These are phyloP conservation scores for Lentinus polychrous DNA, from an alignment of 1,284 basidiomycete genomes.

Conservation along the genomic window DNA sequence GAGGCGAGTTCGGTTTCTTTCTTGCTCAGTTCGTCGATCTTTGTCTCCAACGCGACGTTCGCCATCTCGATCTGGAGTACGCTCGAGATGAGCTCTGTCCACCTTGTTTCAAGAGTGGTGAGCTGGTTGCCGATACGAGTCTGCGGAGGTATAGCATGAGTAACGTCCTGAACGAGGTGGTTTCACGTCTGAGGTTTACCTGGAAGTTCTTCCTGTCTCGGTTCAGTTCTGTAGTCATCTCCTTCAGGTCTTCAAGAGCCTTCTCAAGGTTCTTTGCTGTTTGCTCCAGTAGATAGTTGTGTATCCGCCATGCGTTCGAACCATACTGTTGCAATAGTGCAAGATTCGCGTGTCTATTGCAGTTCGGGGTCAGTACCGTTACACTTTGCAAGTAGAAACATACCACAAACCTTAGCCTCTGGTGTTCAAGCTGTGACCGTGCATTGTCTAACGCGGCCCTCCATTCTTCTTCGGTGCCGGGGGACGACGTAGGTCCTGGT, in stretches of 20 bases:
- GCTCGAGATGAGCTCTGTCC: slow-evolving; percentile 85
- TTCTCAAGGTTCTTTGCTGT: slow-evolving; percentile 71
- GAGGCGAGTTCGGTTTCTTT: slow-evolving; percentile 53
- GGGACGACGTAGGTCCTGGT: slow-evolving; percentile 58
- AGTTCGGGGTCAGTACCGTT: slow-evolving; percentile 4
- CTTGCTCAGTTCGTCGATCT: slow-evolving; percentile 53
- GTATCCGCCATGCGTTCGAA: slow-evolving; percentile 84
- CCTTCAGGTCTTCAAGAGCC: slow-evolving; percentile 65
- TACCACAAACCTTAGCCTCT: slow-evolving; percentile 67
- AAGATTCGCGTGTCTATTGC: slow-evolving; percentile 73
- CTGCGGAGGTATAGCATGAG: slow-evolving; percentile 30
- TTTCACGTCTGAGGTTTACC: slow-evolving; percentile 33
- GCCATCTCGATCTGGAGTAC: slow-evolving; percentile 89
- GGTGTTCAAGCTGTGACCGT: slow-evolving; percentile 85
- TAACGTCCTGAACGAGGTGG: slow-evolving; percentile 1
- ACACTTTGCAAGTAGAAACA: not conserved
- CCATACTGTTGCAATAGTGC: slow-evolving; percentile 84
- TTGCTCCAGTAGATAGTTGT: slow-evolving; percentile 83
- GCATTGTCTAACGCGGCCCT: slow-evolving; percentile 72
- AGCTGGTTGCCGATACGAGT: slow-evolving; percentile 72
- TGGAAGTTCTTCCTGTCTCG: slow-evolving; percentile 80
- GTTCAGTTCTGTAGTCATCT: slow-evolving; percentile 78
- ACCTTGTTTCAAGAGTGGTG: slow-evolving; percentile 73
- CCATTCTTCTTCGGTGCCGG: slow-evolving; percentile 76
- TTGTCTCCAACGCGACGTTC: slow-evolving; percentile 76